Evolutionary conservation across 2,329 filamentous ascomycete species (phyloP).

Genomic region (Hypocrella siamensis): DNA sequence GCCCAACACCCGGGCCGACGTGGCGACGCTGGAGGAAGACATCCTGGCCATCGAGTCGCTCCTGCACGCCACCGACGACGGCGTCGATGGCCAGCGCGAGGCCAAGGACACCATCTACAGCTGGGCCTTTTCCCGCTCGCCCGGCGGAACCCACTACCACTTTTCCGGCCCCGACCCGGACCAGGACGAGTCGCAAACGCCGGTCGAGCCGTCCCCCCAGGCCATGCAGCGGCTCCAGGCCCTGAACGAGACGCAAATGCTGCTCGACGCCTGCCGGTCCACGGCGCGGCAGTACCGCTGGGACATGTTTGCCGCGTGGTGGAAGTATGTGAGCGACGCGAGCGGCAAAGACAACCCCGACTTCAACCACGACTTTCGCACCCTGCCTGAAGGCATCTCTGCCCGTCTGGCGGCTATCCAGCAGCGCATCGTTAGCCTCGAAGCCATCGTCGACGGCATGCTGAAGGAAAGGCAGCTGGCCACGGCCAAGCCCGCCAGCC

Average conservation of each 20-base stretch:
- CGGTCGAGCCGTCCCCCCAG: slow-evolving; percentile 1
- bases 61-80: slow-evolving; percentile 14
- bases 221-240: slow-evolving; percentile 4
- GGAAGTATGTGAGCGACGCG: slow-evolving; percentile 17
- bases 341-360: slow-evolving; percentile 4
- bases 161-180: slow-evolving; percentile 7
- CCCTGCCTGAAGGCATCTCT: slow-evolving; percentile 1
- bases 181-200: not conserved
- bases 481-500: slow-evolving; percentile 9
- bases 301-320: slow-evolving; percentile 26
- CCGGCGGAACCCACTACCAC: slow-evolving; percentile 13
- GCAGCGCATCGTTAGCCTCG: not conserved
- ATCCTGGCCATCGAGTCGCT: slow-evolving; percentile 13
- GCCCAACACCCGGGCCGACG: not conserved
- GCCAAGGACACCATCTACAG: slow-evolving; percentile 15
- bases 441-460: slow-evolving; percentile 1
- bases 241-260: slow-evolving; percentile 10
- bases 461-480: not conserved
- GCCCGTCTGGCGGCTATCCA: not conserved
- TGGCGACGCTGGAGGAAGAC: slow-evolving; percentile 11
- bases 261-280: slow-evolving; percentile 9
- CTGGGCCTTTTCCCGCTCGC: slow-evolving; percentile 11
- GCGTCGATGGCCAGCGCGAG: slow-evolving; percentile 14
- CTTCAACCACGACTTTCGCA: not conserved
- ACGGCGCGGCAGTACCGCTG: slow-evolving; percentile 13